Conservation (phyloP, 495 filamentous ascomycete species). For the Aspergillus ostianus region DNA sequence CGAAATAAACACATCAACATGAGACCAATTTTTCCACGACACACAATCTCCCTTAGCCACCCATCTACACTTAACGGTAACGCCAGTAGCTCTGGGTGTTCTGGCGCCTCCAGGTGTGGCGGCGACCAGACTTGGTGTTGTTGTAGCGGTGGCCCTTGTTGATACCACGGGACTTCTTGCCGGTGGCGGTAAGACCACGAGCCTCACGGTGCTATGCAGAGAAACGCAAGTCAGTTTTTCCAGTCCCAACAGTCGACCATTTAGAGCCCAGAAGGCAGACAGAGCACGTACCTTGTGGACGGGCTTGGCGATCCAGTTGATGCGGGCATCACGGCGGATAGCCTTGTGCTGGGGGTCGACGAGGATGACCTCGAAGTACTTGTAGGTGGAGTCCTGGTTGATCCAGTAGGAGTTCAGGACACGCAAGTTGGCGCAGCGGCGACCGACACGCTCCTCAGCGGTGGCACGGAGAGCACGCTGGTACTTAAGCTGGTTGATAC, state of each 20-base stretch:
- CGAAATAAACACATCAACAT: slow-evolving; percentile 41
- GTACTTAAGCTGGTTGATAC: slow-evolving; percentile 99
- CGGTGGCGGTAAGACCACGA: slow-evolving; percentile 93
- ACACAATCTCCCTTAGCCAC: slow-evolving; percentile 31
- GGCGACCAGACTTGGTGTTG: slow-evolving; percentile 90
- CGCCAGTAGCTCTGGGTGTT: slow-evolving; percentile 96
- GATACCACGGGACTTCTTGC: slow-evolving; percentile 98
- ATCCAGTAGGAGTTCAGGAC: slow-evolving; percentile 99
- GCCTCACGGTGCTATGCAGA: slow-evolving; percentile 78
- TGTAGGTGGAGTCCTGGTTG: slow-evolving; percentile 99
- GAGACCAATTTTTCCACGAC: slow-evolving; percentile 26
- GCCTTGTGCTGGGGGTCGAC: slow-evolving; percentile 99
- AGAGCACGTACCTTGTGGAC: slow-evolving; percentile 78
- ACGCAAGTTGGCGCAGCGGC: slow-evolving; percentile 95
- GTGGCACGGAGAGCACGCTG: slow-evolving; percentile 96
- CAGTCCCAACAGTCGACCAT: neutral
- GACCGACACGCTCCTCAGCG: slow-evolving; percentile 99
- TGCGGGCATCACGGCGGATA: slow-evolving; percentile 96
- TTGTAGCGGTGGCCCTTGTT: slow-evolving; percentile 98
- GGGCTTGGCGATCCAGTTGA: slow-evolving; percentile 99
- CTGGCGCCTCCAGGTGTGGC: slow-evolving; percentile 99
- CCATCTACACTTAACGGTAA: slow-evolving; percentile 58
- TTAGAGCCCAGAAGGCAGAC: neutral
- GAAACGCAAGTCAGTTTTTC: slow-evolving; percentile 24
- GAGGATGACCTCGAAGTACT: slow-evolving; percentile 99